Evolutionary conservation across 2,329 filamentous ascomycete species (phyloP).

Genomic region (Talaromyces pinophilus): DNA sequence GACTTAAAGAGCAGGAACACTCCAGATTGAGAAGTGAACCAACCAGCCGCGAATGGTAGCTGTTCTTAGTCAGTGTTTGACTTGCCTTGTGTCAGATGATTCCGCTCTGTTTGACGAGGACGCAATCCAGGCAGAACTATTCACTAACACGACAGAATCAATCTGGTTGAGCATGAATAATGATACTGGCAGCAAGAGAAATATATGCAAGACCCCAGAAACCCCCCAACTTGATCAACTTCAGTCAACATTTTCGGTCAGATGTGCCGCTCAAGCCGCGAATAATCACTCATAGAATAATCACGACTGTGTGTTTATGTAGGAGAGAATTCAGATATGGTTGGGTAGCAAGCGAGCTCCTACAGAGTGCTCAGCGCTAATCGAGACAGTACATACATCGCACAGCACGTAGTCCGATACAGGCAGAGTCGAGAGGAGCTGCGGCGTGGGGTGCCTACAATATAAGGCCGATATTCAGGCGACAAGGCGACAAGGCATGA

Average conservation of each 20-base stretch:
- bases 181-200: background rate
- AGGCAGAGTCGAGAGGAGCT: background rate
- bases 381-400: background rate
- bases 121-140: background rate
- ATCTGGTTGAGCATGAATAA: background rate
- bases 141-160: background rate
- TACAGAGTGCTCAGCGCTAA: background rate
- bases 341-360: background rate
- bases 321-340: background rate
- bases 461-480: slow-evolving; percentile 2
- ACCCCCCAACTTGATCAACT: background rate
- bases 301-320: background rate
- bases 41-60: background rate
- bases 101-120: background rate
- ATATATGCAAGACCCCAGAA: background rate
- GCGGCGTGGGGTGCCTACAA: background rate
- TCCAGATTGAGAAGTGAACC: background rate
- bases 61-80: background rate
- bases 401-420: background rate
- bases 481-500: background rate
- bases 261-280: background rate
- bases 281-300: background rate
- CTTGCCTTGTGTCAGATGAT: background rate
- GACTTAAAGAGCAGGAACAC: too few species aligned
- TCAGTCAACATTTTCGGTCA: background rate